Conservation (phyloP, 257 asterid species). For the Nicotiana undulata region DNA sequence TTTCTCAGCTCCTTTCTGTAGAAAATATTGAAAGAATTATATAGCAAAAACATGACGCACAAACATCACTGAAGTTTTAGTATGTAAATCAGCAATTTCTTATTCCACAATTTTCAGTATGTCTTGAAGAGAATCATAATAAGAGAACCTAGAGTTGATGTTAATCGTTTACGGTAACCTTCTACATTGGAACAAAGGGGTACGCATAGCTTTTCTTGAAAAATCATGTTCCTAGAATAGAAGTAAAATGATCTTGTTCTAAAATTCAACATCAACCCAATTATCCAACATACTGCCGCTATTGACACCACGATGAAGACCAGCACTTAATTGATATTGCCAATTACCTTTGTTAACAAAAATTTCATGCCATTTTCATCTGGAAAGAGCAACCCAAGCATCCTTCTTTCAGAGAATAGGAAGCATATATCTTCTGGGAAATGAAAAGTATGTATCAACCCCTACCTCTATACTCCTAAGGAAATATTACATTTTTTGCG, state of each 20-base stretch:
- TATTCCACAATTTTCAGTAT: not conserved
- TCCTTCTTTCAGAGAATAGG: not conserved
- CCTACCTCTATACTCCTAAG: not conserved
- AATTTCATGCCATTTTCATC: not conserved
- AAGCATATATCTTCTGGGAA: not conserved
- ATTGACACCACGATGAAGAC: not conserved
- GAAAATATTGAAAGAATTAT: not conserved
- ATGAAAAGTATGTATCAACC: not conserved
- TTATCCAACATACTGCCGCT: not conserved
- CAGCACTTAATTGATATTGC: not conserved
- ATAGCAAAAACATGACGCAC: not conserved
- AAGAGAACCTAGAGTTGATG: not conserved
- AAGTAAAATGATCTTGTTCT: not conserved
- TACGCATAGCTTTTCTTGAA: not conserved
- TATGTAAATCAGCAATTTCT: not conserved
- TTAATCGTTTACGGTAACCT: not conserved
- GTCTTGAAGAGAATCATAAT: not conserved
- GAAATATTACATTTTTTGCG: not conserved
- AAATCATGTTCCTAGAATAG: not conserved
- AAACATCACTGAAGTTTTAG: not conserved
- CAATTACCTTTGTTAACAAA: not conserved
- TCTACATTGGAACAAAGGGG: not conserved
- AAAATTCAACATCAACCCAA: not conserved
- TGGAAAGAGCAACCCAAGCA: not conserved
- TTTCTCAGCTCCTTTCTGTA: slow-evolving; percentile 13